Conservation (phyloP, 2,329 filamentous ascomycete species). For the Phyllosticta ampelicida region DNA sequence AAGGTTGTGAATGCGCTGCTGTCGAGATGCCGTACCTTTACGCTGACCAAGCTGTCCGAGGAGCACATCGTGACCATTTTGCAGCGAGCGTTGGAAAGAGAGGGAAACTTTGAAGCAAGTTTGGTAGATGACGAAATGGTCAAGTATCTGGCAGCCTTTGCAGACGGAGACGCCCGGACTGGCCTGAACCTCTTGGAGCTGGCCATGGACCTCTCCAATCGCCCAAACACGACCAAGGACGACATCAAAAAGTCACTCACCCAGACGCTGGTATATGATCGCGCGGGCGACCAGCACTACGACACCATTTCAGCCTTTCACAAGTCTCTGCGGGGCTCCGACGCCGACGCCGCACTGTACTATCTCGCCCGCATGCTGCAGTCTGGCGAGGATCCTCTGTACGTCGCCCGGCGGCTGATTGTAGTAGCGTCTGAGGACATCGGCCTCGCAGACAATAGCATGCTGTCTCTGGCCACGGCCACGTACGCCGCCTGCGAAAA, state of each 20-base stretch:
- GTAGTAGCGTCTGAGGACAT: slow-evolving; percentile 93
- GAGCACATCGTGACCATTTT: slow-evolving; percentile 66
- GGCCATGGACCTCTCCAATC: slow-evolving; percentile 63
- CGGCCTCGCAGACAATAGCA: slow-evolving; percentile 73
- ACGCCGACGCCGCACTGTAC: slow-evolving; percentile 82
- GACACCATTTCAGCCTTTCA: slow-evolving; percentile 96
- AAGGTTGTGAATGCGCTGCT: slow-evolving; percentile 81
- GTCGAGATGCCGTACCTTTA: slow-evolving; percentile 85
- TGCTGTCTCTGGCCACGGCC: slow-evolving; percentile 75
- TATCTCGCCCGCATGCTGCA: slow-evolving; percentile 94
- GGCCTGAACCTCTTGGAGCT: slow-evolving; percentile 88
- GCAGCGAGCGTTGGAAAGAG: slow-evolving; percentile 57
- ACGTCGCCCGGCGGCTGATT: slow-evolving; percentile 83
- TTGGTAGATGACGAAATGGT: slow-evolving; percentile 71
- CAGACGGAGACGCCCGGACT: slow-evolving; percentile 86
- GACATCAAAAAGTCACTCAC: slow-evolving; percentile 75
- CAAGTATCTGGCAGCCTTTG: slow-evolving; percentile 70
- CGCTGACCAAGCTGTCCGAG: slow-evolving; percentile 61
- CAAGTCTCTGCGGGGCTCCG: slow-evolving; percentile 82
- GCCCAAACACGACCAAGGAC: slow-evolving; percentile 56
- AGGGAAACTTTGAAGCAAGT: slow-evolving; percentile 37
- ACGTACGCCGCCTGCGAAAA: slow-evolving; percentile 83
- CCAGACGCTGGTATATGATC: slow-evolving; percentile 88
- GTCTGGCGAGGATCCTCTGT: slow-evolving; percentile 86
- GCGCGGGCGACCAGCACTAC: slow-evolving; percentile 92